Percentiles rank a stretch among this genome's conserved stretches.
phyloP scores from a whole-genome alignment of 2,329 filamentous ascomycete genomes.

The Cyphellophora attinorum region DNA sequence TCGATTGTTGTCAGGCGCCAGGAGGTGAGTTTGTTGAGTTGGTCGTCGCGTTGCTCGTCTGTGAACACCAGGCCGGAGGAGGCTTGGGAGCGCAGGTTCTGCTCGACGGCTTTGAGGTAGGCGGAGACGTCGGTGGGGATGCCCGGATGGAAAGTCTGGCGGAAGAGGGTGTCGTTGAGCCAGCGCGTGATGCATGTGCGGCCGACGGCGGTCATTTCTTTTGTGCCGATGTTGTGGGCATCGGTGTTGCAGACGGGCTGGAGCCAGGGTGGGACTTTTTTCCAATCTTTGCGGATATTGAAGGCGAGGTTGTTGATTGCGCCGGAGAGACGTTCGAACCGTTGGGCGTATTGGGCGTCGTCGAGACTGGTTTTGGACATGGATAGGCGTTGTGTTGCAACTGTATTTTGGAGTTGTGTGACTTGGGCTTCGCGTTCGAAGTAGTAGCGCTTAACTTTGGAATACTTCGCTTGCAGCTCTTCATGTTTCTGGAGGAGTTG shows the following conservation, averaged over 20 bases:
- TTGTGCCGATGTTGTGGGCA: slow-evolving; percentile 75
- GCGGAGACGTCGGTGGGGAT: slow-evolving; percentile 67
- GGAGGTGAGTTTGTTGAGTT: slow-evolving; percentile 76
- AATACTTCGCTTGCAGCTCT: slow-evolving; percentile 70
- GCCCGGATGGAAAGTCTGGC: slow-evolving; percentile 84
- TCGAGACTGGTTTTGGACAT: slow-evolving; percentile 90
- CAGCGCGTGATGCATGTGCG: slow-evolving; percentile 81
- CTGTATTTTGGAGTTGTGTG: slow-evolving; percentile 91
- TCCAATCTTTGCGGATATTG: slow-evolving; percentile 94
- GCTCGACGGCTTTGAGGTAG: slow-evolving; percentile 76
- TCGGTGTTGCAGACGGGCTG: slow-evolving; percentile 72
- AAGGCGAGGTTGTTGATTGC: slow-evolving; percentile 92
- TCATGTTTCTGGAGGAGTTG: slow-evolving; percentile 34
- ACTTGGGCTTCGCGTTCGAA: slow-evolving; percentile 88
- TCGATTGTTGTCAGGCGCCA: slow-evolving; percentile 93
- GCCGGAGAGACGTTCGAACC: slow-evolving; percentile 85
- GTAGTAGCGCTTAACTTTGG: slow-evolving; percentile 95
- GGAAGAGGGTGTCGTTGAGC: slow-evolving; percentile 84
- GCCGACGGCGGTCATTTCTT: slow-evolving; percentile 96
- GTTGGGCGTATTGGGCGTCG: slow-evolving; percentile 82
- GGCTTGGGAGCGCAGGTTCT: slow-evolving; percentile 60
- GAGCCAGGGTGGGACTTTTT: slow-evolving; percentile 69
- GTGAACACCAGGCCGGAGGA: slow-evolving; percentile 9
- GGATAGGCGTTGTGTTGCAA: slow-evolving; percentile 90
- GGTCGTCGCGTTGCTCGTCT: slow-evolving; percentile 60